A percentile compares a stretch with the other conserved stretches of the same genome.
These are phyloP conservation scores for Scedosporium dehoogii DNA, from an alignment of 2,329 filamentous ascomycete genomes.

Conservation along the genomic window DNA sequence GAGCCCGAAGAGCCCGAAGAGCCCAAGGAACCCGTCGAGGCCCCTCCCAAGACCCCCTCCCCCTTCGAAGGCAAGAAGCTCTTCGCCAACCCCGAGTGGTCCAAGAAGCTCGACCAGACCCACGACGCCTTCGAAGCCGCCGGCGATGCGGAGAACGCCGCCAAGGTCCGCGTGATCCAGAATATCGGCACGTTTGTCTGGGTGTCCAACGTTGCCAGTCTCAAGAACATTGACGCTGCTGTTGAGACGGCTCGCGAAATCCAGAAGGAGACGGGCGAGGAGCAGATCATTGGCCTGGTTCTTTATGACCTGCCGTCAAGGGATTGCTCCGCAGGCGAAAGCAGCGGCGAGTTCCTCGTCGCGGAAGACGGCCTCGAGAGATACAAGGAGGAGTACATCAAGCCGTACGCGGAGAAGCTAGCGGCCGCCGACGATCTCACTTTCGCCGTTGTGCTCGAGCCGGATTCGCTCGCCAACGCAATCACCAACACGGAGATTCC, in stretches of 20 bases:
- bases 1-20: not conserved
- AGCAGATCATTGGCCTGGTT: constrained; percentile 30
- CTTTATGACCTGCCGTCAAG: constrained; percentile 34
- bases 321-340: constrained; percentile 33
- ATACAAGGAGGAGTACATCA: constrained; percentile 30
- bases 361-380: constrained; percentile 24
- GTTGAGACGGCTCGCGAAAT: constrained; percentile 25
- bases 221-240: constrained; percentile 27
- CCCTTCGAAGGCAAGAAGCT: constrained; percentile 38
- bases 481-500: constrained; percentile 27
- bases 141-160: constrained; percentile 26
- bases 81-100: constrained; percentile 34
- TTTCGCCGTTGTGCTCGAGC: constrained; percentile 33
- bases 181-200: constrained; percentile 32
- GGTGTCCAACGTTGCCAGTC: constrained; percentile 26
- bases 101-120: constrained; percentile 29
- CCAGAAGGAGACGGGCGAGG: constrained; percentile 23
- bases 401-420: constrained; percentile 26
- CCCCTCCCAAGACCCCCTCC: constrained; percentile 16
- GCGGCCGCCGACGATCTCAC: constrained; percentile 25
- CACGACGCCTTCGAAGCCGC: constrained; percentile 22
- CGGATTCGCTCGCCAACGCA: constrained; percentile 32
- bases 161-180: constrained; percentile 26
- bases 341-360: constrained; percentile 28
- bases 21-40: not conserved